These are phyloP conservation scores for Phytophthora tentaculata DNA, from an alignment of 352 stramenopile species.

Conservation along the genomic window DNA sequence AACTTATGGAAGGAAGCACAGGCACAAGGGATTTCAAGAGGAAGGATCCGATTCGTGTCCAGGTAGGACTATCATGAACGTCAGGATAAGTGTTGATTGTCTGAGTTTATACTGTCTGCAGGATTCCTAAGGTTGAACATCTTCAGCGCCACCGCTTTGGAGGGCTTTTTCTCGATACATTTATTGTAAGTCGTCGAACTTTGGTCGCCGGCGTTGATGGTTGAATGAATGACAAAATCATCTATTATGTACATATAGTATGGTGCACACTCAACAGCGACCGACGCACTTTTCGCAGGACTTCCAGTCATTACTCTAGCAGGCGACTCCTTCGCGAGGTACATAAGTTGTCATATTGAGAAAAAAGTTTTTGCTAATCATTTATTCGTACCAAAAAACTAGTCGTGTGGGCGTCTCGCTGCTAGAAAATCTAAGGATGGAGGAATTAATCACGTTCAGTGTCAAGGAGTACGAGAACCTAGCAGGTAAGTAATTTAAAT, in stretches of 20 bases:
- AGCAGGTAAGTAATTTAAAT: conserved; percentile 36
- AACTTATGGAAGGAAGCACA: conserved; percentile 62
- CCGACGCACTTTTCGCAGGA: conserved; percentile 86
- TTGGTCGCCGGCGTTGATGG: too few relatives aligned
- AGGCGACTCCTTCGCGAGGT: conserved; percentile 67
- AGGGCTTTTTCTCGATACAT: conserved; percentile 94
- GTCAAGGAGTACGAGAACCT: conserved; percentile 59
- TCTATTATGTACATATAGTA: conserved; percentile 84
- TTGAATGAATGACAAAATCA: too few relatives aligned
- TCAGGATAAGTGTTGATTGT: too few relatives aligned
- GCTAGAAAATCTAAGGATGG: conserved; percentile 44
- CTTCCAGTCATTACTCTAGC: conserved; percentile 90
- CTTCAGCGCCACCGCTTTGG: conserved; percentile 66
- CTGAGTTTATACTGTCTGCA: too few relatives aligned
- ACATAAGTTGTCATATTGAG: not conserved
- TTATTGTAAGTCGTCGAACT: conserved; percentile 54
- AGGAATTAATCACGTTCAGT: conserved; percentile 48
- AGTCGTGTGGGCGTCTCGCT: conserved; percentile 64
- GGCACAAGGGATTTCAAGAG: conserved; percentile 51
- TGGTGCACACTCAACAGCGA: conserved; percentile 92
- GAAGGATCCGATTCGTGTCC: conserved; percentile 61
- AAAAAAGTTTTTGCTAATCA: conserved; percentile 1
- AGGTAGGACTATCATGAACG: too few relatives aligned
- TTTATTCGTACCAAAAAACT: conserved; percentile 1
- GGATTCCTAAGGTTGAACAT: conserved; percentile 79